phyloP scores from a whole-genome alignment of 73 alveolate species.

The Tetrahymena thermophila region DNA sequence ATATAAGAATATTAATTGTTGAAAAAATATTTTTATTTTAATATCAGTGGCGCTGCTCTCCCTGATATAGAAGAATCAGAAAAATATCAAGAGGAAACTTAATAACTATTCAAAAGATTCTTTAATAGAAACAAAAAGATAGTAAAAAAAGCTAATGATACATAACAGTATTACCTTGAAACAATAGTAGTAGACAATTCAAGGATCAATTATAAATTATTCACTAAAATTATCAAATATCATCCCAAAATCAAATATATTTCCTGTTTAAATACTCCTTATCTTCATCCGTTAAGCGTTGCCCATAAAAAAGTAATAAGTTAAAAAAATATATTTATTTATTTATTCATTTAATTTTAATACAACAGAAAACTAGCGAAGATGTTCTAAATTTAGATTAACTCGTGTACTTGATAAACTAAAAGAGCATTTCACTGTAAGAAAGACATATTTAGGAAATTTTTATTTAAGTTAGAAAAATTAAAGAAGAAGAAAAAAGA shows the following conservation, averaged over 20 bases:
- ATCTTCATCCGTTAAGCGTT: neutral
- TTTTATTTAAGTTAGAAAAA: neutral
- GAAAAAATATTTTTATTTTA: neutral
- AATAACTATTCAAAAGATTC: neutral
- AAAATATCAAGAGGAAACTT: neutral
- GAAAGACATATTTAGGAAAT: neutral
- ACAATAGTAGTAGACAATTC: neutral
- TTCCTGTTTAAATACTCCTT: neutral
- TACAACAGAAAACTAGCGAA: neutral
- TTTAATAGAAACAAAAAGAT: neutral
- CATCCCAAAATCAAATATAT: neutral
- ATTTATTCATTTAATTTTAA: neutral
- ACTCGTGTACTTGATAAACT: neutral
- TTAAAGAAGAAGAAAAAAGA: neutral
- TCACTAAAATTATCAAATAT: neutral
- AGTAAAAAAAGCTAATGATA: neutral
- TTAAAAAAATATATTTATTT: neutral
- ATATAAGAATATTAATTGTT: neutral
- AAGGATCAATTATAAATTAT: neutral
- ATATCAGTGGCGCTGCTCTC: neutral
- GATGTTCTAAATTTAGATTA: neutral
- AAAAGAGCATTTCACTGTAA: neutral
- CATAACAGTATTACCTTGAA: neutral
- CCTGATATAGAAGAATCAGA: neutral
- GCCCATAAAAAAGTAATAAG: neutral